phyloP scores from a whole-genome alignment of 371 early-diverging fungal genomes.

The Capillidium rhysosporum region DNA sequence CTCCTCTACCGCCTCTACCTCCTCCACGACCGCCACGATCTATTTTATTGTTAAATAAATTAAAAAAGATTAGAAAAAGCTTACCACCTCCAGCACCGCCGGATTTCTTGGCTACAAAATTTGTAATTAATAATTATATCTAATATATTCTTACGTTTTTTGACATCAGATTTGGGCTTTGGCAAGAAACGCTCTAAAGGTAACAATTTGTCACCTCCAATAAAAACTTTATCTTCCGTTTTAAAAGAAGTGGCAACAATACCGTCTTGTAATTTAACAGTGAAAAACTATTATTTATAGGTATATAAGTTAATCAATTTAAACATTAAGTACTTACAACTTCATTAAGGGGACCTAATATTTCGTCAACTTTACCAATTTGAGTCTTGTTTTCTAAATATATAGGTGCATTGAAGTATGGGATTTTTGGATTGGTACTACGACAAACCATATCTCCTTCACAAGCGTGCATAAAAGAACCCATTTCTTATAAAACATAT shows the following conservation, averaged over 20 bases:
- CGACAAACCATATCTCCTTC: conserved; percentile 96
- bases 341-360: conserved; percentile 94
- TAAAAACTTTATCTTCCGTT: conserved; percentile 70
- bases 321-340: conserved; percentile 17
- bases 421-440: conserved; percentile 79
- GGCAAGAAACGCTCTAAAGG: conserved; percentile 94
- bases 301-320: neutral
- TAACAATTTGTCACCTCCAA: conserved; percentile 80
- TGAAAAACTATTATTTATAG: conserved; percentile 37
- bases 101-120: conserved; percentile 7
- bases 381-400: conserved; percentile 91
- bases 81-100: conserved; percentile 13
- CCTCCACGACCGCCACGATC: conserved; percentile 21
- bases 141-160: conserved; percentile 5
- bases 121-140: conserved; percentile 10
- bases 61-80: conserved; percentile 9
- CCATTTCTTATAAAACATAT: conserved; percentile 40
- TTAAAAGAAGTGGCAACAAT: conserved; percentile 85
- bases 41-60: conserved; percentile 9
- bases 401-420: conserved; percentile 98
- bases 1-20: conserved; percentile 16
- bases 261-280: conserved; percentile 88
- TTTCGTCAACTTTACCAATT: conserved; percentile 99
- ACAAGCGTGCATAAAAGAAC: conserved; percentile 82
- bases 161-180: conserved; percentile 60